These are phyloP conservation scores for Apium graveolens DNA, from an alignment of 129 eudicot species.

Conservation along the genomic window DNA sequence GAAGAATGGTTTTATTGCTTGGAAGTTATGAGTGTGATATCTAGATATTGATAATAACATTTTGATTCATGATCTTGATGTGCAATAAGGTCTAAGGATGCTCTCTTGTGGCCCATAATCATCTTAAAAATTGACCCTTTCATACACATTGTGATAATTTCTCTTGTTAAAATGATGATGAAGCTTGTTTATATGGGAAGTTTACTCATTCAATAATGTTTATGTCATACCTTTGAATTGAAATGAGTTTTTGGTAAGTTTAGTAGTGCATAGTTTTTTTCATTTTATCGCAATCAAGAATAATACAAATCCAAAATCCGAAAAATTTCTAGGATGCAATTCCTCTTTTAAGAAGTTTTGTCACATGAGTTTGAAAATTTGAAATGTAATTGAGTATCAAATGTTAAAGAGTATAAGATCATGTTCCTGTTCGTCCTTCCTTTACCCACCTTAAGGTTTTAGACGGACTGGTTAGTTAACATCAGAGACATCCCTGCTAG, in stretches of 20 bases:
- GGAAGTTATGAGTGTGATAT: background rate
- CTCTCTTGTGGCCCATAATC: background rate
- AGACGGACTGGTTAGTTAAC: too few relatives aligned
- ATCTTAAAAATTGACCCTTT: background rate
- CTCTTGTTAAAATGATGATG: too few relatives aligned
- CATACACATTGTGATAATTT: background rate
- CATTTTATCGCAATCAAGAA: background rate
- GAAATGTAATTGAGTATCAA: background rate
- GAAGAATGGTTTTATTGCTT: background rate
- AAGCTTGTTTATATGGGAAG: too few relatives aligned
- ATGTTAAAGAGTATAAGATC: too few relatives aligned
- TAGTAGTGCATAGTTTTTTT: background rate
- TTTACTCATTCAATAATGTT: too few relatives aligned
- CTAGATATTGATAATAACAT: background rate
- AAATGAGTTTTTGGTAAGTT: too few relatives aligned
- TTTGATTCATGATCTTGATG: background rate
- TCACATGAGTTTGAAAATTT: too few relatives aligned
- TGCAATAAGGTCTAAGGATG: background rate
- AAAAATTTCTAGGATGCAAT: background rate
- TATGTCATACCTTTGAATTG: too few relatives aligned
- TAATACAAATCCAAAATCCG: background rate
- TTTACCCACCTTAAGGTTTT: too few relatives aligned
- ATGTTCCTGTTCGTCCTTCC: too few relatives aligned
- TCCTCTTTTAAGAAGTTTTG: too few relatives aligned
- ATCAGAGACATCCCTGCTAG: background rate